Conservation (phyloP, 2,329 filamentous ascomycete genomes). For the Fusarium chuoi region DNA sequence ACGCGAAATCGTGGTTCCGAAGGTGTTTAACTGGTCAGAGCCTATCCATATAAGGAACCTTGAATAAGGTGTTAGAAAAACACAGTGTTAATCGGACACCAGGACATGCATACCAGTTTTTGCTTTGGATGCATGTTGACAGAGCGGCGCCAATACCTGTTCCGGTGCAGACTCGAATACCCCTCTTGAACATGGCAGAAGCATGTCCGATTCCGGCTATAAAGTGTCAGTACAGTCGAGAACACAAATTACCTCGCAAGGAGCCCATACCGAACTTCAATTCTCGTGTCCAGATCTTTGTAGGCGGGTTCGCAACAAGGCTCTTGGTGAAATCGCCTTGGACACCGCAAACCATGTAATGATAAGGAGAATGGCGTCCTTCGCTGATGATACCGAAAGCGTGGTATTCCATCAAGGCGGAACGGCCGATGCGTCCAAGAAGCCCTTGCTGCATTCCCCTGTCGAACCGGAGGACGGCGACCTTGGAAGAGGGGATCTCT, state of each 20-base stretch:
- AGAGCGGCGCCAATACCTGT: conserved; percentile 3
- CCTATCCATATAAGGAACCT: conserved; percentile 13
- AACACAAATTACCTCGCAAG: rapidly evolving
- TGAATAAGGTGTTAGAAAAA: rapidly evolving
- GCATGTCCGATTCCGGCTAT: conserved; percentile 1
- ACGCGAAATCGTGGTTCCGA: neutral
- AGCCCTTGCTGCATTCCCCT: conserved; percentile 7
- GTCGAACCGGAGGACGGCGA: neutral
- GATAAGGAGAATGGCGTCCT: neutral
- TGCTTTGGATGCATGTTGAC: conserved; percentile 4
- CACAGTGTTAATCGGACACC: rapidly evolving
- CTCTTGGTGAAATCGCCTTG: conserved; percentile 2
- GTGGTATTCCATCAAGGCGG: conserved; percentile 1
- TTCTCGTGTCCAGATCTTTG: neutral
- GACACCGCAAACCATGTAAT: conserved; percentile 5
- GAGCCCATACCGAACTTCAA: neutral
- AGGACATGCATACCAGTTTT: neutral
- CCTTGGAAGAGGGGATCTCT: neutral
- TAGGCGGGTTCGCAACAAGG: neutral
- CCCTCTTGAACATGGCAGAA: neutral
- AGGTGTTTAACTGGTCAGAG: neutral
- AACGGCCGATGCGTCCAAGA: neutral
- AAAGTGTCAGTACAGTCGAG: rapidly evolving
- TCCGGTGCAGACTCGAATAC: neutral
- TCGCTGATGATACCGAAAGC: conserved; percentile 7